A percentile compares a stretch with the other conserved stretches of the same genome.
Conservation (phyloP, 495 filamentous ascomycete genomes). For the Geopyxis carbonaria region DNA sequence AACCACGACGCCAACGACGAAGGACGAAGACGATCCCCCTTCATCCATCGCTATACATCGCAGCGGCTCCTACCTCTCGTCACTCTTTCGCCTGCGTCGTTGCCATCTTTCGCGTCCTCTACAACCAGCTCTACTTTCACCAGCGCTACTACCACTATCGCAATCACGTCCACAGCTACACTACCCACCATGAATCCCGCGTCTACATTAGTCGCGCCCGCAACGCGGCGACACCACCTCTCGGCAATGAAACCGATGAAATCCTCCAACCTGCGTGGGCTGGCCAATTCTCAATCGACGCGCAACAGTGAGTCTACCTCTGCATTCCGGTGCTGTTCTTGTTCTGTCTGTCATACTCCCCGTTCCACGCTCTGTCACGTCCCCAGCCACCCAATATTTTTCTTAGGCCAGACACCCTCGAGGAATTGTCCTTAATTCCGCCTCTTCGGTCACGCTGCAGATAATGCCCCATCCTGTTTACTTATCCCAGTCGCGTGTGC, state of each 20-base stretch:
- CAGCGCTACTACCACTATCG: too few relatives aligned
- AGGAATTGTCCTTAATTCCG: conserved; percentile 2
- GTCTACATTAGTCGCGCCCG: neutral
- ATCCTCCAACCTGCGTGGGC: neutral
- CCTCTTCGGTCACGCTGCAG: conserved; percentile 2
- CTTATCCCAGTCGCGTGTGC: neutral
- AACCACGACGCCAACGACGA: too few relatives aligned
- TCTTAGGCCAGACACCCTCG: neutral
- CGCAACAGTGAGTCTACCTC: too few relatives aligned
- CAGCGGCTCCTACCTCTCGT: too few relatives aligned
- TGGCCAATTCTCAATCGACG: neutral
- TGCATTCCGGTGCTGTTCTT: too few relatives aligned
- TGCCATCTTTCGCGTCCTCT: too few relatives aligned
- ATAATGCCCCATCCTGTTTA: neutral
- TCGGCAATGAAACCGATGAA: conserved; percentile 7
- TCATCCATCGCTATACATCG: too few relatives aligned
- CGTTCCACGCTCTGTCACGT: neutral
- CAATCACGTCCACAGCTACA: neutral
- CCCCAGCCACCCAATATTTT: neutral
- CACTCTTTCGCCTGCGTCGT: too few relatives aligned
- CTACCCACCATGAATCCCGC: neutral
- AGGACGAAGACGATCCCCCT: too few relatives aligned
- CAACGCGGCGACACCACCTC: conserved; percentile 4
- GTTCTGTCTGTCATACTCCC: neutral
- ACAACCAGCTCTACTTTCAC: too few relatives aligned